Evolutionary conservation across 805 yeast species (phyloP).

Genomic region (Barnettozyma vustinii): DNA sequence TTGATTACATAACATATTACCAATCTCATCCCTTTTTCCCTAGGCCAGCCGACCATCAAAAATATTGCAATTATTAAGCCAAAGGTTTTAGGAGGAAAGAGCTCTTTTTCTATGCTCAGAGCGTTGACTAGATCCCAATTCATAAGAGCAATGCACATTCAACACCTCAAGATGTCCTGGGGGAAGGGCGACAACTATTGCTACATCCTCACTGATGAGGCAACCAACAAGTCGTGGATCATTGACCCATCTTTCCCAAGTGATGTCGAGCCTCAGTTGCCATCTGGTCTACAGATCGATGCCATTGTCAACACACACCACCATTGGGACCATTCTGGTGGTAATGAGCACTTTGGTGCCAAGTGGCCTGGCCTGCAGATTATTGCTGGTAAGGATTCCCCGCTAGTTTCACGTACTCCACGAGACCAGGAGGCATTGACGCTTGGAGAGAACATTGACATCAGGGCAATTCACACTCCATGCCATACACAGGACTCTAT

Average conservation of each 20-base stretch:
- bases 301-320: slow-evolving; percentile 95
- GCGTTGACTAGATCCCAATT: background rate
- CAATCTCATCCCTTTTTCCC: background rate
- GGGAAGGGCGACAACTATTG: slow-evolving; percentile 88
- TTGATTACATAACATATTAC: background rate
- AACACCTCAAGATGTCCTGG: slow-evolving; percentile 91
- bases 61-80: background rate
- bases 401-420: slow-evolving; percentile 68
- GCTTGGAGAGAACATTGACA: slow-evolving; percentile 58
- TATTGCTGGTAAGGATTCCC: slow-evolving; percentile 81
- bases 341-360: slow-evolving; percentile 43
- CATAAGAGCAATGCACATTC: slow-evolving; percentile 67
- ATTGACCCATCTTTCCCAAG: slow-evolving; percentile 89
- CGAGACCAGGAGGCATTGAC: slow-evolving; percentile 52
- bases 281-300: slow-evolving; percentile 43
- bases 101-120: background rate
- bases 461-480: slow-evolving; percentile 89
- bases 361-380: slow-evolving; percentile 47
- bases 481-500: slow-evolving; percentile 97
- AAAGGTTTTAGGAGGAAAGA: background rate
- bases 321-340: slow-evolving; percentile 93
- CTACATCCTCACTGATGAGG: slow-evolving; percentile 66
- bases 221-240: slow-evolving; percentile 66
- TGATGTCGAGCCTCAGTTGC: slow-evolving; percentile 14
- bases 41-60: background rate